Evolutionary conservation across 352 stramenopile genomes (phyloP), one percentile per base, ranked within the genome.

Genomic region (Pythium catenulatum): DNA sequence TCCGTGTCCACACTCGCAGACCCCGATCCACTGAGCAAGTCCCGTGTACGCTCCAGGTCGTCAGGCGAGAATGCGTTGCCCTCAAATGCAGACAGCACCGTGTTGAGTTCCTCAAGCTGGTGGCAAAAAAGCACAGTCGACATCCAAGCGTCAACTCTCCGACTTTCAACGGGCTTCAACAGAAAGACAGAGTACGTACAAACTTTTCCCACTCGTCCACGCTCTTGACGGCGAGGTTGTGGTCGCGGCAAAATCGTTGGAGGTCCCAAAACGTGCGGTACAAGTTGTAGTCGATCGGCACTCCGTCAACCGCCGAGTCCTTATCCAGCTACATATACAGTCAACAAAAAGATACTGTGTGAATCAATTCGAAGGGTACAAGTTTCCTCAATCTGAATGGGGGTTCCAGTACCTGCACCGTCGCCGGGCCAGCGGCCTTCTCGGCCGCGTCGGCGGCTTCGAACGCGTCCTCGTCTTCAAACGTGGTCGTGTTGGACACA

Each of bases 231-330:
- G 91, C 93, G n/a, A 96, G 79, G 30, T 92, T 86, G 78, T 97
- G 94, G 41, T 98, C 92, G 19, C 95, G 92, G 70, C 97, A 98
- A 79, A 97, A 98, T 19, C 95, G 92, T 86, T 99, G 96, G 15
- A 99, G 90, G 25, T 96, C 91, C 96, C 96, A 99, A 83, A 99
- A 99, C 39, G 95, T 97, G 54, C 93, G 92, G 87, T 99, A 99
- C 66, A 99, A 83, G 45, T 97, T 97, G 89, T 99, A 99, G 82
- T 99, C 95, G 50, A 99, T 96, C 17, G 94, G 94, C 0, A 90
- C 89, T 1, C 89, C 89, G 46, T 96, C 93, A 1, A 79, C 36
- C 8, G 63, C 89, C 41, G 90, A 81, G 36, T 95, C 86, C 56
- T 87, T 93, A 48, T 96, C 92, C 61, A 95, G 91, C 92, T 96